A percentile compares a stretch with the other conserved stretches of the same genome.
Evolutionary conservation across 83 land plant genomes (phyloP).

Genomic region (Isoetes engelmannii): DNA sequence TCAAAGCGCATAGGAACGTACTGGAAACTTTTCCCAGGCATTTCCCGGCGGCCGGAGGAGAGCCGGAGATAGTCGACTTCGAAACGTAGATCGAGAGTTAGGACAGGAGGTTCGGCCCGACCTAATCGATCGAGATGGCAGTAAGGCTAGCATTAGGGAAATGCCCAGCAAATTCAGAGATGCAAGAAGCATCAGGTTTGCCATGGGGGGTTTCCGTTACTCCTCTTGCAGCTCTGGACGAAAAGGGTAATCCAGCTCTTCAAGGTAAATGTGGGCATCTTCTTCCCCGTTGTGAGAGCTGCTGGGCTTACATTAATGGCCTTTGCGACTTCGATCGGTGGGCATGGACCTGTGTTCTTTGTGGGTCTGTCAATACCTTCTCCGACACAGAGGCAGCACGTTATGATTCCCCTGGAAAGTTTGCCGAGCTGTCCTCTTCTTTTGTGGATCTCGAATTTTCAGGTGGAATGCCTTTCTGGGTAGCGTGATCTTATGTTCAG

Average conservation of each 20-base stretch:
- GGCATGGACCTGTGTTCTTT: conserved; percentile 81
- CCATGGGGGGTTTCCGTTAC: conserved; percentile 86
- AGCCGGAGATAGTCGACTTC: too few species aligned
- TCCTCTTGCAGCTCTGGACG: conserved; percentile 75
- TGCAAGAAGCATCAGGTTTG: conserved; percentile 60
- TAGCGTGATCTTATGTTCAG: too few species aligned
- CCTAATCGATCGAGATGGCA: conserved; percentile 48
- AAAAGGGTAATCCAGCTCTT: conserved; percentile 53
- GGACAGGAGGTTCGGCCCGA: conserved; percentile 8
- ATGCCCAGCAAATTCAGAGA: conserved; percentile 59
- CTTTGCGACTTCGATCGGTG: conserved; percentile 80
- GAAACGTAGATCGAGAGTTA: too few species aligned
- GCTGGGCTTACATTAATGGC: conserved; percentile 83
- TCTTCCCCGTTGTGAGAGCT: conserved; percentile 88
- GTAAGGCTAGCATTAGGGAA: conserved; percentile 54
- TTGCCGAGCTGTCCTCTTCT: conserved; percentile 75
- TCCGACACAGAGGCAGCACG: conserved; percentile 43
- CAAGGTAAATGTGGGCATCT: conserved; percentile 51
- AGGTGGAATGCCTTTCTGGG: conserved; percentile 9
- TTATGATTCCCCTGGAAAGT: conserved; percentile 43
- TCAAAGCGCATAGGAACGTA: too few species aligned
- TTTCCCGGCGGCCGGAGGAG: too few species aligned
- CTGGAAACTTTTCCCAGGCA: too few species aligned
- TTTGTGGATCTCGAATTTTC: conserved; percentile 76
- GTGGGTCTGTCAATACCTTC: conserved; percentile 68